A percentile compares a stretch with the other conserved stretches of the same genome.
Conservation (phyloP, 768 basidiomycete species). For the Austroboletus festivus region DNA sequence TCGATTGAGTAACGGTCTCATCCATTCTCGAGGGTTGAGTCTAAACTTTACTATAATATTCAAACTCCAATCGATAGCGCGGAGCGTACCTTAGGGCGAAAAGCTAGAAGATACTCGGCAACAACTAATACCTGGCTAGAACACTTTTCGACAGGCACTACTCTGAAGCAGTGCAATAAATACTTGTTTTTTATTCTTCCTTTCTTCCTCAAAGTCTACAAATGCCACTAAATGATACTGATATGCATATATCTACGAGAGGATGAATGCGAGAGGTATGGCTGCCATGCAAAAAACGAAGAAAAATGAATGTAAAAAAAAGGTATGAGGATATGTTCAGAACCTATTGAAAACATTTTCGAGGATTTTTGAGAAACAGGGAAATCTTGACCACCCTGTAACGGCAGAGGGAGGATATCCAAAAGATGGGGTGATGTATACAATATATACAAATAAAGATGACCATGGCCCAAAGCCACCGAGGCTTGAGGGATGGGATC, state of each 20-base stretch:
- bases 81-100: too few species aligned
- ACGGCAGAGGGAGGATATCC: too few species aligned
- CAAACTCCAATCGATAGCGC: too few species aligned
- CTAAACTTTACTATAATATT: too few species aligned
- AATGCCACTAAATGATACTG: constrained; percentile 21
- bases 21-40: too few species aligned
- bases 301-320: too few species aligned
- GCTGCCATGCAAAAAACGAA: constrained; percentile 4
- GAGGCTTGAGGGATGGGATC: not conserved
- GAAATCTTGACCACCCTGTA: not conserved
- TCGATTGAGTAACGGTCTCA: too few species aligned
- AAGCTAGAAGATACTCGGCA: too few species aligned
- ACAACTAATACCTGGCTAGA: too few species aligned
- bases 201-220: constrained; percentile 17
- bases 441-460: constrained; percentile 26
- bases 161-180: too few species aligned
- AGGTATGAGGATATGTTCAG: not conserved
- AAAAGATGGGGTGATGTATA: not conserved
- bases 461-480: not conserved
- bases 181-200: constrained; percentile 7
- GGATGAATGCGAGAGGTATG: constrained; percentile 7
- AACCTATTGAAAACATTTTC: too few species aligned
- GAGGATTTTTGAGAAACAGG: not conserved
- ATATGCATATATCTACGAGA: constrained; percentile 17
- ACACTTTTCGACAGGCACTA: too few species aligned